A percentile compares a stretch with the other conserved stretches of the same genome.
These are phyloP conservation scores for Globisporangium radiosum DNA, from an alignment of 352 stramenopile genomes.

Conservation along the genomic window DNA sequence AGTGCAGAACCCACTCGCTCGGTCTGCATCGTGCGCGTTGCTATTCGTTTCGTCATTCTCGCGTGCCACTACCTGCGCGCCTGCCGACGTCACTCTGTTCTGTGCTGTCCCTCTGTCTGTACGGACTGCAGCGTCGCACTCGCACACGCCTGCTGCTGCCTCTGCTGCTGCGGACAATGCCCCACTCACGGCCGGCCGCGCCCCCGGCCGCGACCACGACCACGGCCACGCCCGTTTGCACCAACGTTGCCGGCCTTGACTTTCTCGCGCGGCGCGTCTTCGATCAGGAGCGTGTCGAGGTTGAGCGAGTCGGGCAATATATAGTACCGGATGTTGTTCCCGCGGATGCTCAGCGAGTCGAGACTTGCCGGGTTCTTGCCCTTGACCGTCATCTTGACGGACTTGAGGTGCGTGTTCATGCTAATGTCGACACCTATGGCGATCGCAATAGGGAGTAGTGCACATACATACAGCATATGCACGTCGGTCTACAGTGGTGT, in stretches of 20 bases:
- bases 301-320: constrained; percentile 96
- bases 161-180: neutral
- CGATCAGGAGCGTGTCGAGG: constrained; percentile 97
- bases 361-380: constrained; percentile 97
- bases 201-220: constrained; percentile 60
- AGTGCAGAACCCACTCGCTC: too few relatives aligned
- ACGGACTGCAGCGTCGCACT: neutral
- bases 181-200: constrained; percentile 20
- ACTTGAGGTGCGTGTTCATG: constrained; percentile 99
- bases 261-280: constrained; percentile 96
- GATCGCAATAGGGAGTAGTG: neutral
- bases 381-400: constrained; percentile 97
- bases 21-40: too few relatives aligned
- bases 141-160: neutral
- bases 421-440: constrained; percentile 94
- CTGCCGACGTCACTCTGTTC: too few relatives aligned
- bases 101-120: neutral
- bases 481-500: neutral
- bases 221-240: constrained; percentile 66
- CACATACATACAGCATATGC: neutral
- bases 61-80: too few relatives aligned
- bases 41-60: too few relatives aligned
- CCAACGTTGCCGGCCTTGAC: constrained; percentile 66
- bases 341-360: constrained; percentile 96
- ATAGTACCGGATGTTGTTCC: constrained; percentile 97